phyloP scores from a whole-genome alignment of 495 filamentous ascomycete genomes.

The Trypethelium eluteriae region DNA sequence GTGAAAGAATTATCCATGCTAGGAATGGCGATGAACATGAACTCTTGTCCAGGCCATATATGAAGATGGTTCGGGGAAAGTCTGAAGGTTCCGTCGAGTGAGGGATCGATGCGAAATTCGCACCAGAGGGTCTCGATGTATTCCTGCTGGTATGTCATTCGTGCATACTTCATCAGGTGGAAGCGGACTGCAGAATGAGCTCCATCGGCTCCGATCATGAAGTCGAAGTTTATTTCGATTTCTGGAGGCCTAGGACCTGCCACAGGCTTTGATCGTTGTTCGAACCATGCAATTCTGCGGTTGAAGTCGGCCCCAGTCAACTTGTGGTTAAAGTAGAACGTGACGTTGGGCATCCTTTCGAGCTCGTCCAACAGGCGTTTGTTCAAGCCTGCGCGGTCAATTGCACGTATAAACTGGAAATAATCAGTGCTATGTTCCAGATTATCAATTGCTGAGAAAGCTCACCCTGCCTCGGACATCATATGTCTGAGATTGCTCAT shows the following conservation, averaged over 20 bases:
- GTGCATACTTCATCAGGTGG: conserved; percentile 86
- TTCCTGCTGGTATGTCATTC: conserved; percentile 84
- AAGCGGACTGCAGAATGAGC: conserved; percentile 84
- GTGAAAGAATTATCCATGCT: conserved; percentile 85
- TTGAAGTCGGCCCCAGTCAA: conserved; percentile 79
- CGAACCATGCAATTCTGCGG: conserved; percentile 77
- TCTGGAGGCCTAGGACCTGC: conserved; percentile 36
- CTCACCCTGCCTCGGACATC: conserved; percentile 80
- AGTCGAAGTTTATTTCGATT: conserved; percentile 75
- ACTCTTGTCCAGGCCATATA: conserved; percentile 82
- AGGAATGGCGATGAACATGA: conserved; percentile 98
- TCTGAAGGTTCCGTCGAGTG: conserved; percentile 52
- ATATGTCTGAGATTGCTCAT: conserved; percentile 76
- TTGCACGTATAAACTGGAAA: conserved; percentile 48
- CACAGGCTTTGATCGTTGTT: conserved; percentile 39
- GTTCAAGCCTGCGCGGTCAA: conserved; percentile 78
- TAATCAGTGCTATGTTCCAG: not conserved
- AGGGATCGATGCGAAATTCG: conserved; percentile 72
- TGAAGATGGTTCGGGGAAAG: conserved; percentile 90
- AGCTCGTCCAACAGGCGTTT: conserved; percentile 78
- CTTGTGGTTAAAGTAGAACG: conserved; percentile 84
- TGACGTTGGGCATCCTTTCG: conserved; percentile 75
- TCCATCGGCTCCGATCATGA: conserved; percentile 91
- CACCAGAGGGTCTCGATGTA: conserved; percentile 98
- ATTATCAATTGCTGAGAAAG: conserved; percentile 36